These are phyloP conservation scores for Dendryphion nanum DNA, from an alignment of 2,329 filamentous ascomycete genomes.

Conservation along the genomic window DNA sequence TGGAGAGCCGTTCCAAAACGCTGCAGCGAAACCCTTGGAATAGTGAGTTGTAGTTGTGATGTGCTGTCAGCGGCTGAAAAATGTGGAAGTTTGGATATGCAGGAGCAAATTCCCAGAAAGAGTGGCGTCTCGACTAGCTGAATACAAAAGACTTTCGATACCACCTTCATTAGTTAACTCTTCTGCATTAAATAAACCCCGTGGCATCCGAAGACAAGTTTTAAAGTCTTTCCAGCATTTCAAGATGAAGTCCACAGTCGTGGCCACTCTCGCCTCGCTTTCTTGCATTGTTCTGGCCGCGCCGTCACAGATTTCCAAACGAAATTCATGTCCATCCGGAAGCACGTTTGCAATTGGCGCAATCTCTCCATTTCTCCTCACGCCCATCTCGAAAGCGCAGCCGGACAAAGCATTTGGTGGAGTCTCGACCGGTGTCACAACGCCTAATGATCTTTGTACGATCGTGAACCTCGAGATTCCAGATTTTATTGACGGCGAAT, in stretches of 20 bases:
- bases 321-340: conserved; percentile 10
- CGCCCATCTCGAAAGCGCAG: conserved; percentile 10
- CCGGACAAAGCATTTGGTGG: conserved; percentile 13
- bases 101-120: neutral
- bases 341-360: conserved; percentile 9
- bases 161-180: no score
- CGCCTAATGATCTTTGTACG: conserved; percentile 15
- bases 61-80: neutral
- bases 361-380: conserved; percentile 11
- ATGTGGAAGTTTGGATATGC: neutral
- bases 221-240: conserved; percentile 3
- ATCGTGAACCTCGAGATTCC: conserved; percentile 17
- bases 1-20: neutral
- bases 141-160: no score
- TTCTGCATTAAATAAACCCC: neutral
- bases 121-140: neutral
- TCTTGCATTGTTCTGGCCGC: conserved; percentile 5
- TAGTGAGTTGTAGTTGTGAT: neutral
- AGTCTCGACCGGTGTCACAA: conserved; percentile 12
- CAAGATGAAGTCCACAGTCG: conserved; percentile 29
- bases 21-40: neutral
- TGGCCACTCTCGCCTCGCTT: conserved; percentile 48
- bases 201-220: neutral
- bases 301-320: conserved; percentile 4
- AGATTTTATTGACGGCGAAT: conserved; percentile 9